Percentiles rank a stretch among this genome's conserved stretches.
Evolutionary conservation across 495 filamentous ascomycete species (phyloP).

Genomic region (Pseudevernia furfuracea): DNA sequence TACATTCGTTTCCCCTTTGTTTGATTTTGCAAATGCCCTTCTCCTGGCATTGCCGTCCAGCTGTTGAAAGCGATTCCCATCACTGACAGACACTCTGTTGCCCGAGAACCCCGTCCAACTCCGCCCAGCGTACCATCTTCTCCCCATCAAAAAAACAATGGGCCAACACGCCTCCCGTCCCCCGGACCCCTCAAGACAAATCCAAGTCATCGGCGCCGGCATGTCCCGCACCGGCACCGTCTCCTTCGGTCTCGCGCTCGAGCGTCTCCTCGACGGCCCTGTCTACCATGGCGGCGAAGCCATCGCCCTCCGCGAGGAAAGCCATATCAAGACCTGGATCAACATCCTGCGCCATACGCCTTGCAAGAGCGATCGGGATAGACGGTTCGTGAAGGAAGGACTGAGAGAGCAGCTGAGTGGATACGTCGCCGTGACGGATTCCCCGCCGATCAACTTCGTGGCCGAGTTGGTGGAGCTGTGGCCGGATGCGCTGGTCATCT

Average conservation of each 20-base stretch:
- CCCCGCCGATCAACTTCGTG: background rate
- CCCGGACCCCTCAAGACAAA: background rate
- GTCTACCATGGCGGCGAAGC: slow-evolving; percentile 35
- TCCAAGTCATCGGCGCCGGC: slow-evolving; percentile 46
- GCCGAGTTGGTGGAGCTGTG: background rate
- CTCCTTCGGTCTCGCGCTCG: slow-evolving; percentile 41
- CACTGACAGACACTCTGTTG: background rate
- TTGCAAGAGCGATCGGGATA: background rate
- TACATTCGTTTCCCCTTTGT: too few species aligned
- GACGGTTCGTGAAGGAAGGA: background rate
- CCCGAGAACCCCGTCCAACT: too few species aligned
- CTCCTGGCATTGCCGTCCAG: too few species aligned
- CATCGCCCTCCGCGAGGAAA: slow-evolving; percentile 22
- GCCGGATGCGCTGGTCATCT: background rate
- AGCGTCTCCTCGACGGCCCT: slow-evolving; percentile 35
- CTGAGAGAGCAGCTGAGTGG: background rate
- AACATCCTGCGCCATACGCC: background rate
- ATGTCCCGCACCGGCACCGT: slow-evolving; percentile 46
- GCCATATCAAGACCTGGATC: background rate
- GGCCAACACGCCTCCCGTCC: background rate
- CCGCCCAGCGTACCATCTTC: background rate
- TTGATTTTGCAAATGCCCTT: too few species aligned
- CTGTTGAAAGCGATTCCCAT: background rate
- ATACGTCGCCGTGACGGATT: background rate
- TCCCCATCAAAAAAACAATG: background rate